Evolutionary conservation across 305 asterid genomes (phyloP), one percentile per base, ranked within the genome.

Genomic region (Rubia peregrina): DNA sequence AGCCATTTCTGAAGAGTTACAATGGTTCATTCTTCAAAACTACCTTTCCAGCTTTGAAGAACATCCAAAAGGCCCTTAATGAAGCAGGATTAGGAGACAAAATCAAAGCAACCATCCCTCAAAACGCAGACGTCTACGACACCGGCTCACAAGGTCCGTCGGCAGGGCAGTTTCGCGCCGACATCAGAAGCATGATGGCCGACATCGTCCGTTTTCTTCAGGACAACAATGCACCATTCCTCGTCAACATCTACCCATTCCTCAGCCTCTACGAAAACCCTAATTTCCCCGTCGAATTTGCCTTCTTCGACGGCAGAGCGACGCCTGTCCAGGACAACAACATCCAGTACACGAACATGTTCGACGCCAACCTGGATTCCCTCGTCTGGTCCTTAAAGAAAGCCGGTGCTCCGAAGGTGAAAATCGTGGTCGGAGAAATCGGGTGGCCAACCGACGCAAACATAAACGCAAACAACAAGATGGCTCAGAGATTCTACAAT

Each of bases 401-500:
- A 69, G 76, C 77, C 4, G 85, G 83, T 42, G 69, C 76, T 24
- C 65, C 74, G 16, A 72, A 74, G 46, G 9, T 82, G n/a, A 40
- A 56, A 11, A 76, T 82, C 7, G 75, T 82, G 9, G 83, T 82
- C 1, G 83, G 85, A 61, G 81, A 79, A 70, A 82, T 82, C 22
- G 83, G 85, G 43, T 82, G 85, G 85, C 85, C 83, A 7, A 82
- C 83, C 2, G 81, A 74, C 14, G 83, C 83, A 61, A 67, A 79
- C 74, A 67, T 55, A 55, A 65, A 74, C 44, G 85, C 80, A 1
- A 76, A 71, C 53, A 2, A 19, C 8, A 60, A 42, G 21, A 16
- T 73, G 59, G 83, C 83, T 8, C 61, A 42, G 57, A 76, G 70
- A 73, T 82, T 82, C 74, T 79, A 79, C 59, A 64, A 69, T 59